phyloP scores from a whole-genome alignment of 2,329 filamentous ascomycete genomes.

The Colletotrichum graminicola region DNA sequence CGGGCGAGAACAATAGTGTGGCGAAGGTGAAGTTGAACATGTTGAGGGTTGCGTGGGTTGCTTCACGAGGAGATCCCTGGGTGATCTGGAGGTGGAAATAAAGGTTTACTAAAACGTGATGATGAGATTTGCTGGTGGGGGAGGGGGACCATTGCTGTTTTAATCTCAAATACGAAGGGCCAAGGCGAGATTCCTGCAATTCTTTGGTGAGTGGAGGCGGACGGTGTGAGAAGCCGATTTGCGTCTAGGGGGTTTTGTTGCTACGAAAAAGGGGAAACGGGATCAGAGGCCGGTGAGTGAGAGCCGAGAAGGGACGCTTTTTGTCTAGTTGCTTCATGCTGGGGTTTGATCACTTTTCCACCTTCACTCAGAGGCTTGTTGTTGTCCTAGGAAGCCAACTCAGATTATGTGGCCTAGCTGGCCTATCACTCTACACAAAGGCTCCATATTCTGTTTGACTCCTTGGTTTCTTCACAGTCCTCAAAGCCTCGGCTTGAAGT shows the following conservation, averaged over 20 bases:
- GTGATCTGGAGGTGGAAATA: not conserved
- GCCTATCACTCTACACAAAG: not conserved
- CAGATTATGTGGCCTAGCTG: not conserved
- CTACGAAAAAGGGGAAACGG: not conserved
- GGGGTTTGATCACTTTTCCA: not conserved
- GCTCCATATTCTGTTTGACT: not conserved
- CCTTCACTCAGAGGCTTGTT: not conserved
- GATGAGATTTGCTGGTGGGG: too few species aligned
- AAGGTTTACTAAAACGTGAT: not conserved
- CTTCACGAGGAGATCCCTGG: too few species aligned
- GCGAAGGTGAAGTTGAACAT: not conserved
- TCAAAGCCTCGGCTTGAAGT: not conserved
- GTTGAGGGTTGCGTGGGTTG: not conserved
- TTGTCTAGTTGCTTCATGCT: not conserved
- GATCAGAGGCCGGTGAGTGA: not conserved
- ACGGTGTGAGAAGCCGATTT: not conserved
- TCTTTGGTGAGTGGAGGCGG: not conserved
- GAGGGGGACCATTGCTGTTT: not conserved
- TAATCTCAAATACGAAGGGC: not conserved
- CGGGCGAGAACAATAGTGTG: not conserved
- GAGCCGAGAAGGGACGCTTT: not conserved
- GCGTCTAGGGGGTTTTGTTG: not conserved
- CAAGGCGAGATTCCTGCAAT: not conserved
- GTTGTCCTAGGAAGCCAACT: not conserved
- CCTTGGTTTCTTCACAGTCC: too few species aligned